Base-by-base conservation (phyloP, 495 filamentous ascomycete genomes). In the Neurospora africana region DNA sequence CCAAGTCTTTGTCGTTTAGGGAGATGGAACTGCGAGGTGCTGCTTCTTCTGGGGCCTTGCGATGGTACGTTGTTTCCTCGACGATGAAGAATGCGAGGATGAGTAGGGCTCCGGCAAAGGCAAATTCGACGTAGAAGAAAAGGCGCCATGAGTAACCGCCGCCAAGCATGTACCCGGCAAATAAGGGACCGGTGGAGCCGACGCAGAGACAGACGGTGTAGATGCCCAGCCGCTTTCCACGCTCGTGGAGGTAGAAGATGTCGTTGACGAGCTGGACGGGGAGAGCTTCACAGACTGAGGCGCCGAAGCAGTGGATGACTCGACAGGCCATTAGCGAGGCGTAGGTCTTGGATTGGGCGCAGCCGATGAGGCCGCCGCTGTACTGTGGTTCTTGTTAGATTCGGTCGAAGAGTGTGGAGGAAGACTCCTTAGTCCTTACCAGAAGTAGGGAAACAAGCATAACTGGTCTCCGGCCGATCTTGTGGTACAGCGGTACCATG, bases 181-280 rank as follows among this genome's bases (percentile, higher is more conserved):
- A 89, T 0, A 91, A 78, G 0, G 87, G 85, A 5, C 88, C 87
- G 17, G 87, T 88, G 0, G 86, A 80, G 13, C 88, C 88, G 36
- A 88, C 81, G 75, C 88, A 90, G 40, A 90, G 86, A 72, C 84
- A 87, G 17, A 89, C 88, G 19, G 88, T 90, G 73, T 90, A 90
- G 69, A 86, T 87, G 5, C 86, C 88, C 40, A 90, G 81, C 2
- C 84, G 79, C 79, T 86, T 85, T 7, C 88, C 88, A 13, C 88
- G 80, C 74, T 90, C 87, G 73, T 90, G 88, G 1, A 90, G 79
- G 77, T 86, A 91, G 78, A 91, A 91, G 71, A 91, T 88, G 73
- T 91, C 89, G 72, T 91, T 91, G 8, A 89, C 88, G 5, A 91
- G 75, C 74, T 90, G 88, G 5, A 91, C 88, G 0, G 88, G 88